phyloP scores from a whole-genome alignment of 352 stramenopile genomes.

The Thalassiosira hispida region DNA sequence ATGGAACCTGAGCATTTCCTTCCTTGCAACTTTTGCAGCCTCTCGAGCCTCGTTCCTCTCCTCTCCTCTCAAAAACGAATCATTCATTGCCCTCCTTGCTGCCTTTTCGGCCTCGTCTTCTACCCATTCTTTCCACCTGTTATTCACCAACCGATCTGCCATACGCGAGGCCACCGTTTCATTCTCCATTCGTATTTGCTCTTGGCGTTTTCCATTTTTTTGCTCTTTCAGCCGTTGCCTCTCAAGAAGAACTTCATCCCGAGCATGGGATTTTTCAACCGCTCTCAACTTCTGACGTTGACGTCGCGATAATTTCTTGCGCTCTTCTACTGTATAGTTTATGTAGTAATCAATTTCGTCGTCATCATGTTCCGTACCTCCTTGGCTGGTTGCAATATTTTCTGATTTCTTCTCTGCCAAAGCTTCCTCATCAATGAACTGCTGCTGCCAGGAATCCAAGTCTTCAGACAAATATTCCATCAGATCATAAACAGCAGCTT shows the following conservation, averaged over 20 bases:
- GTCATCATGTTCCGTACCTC: conserved; percentile 29
- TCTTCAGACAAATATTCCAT: conserved; percentile 60
- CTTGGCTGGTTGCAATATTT: conserved; percentile 41
- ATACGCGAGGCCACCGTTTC: conserved; percentile 30
- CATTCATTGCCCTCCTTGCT: conserved; percentile 66
- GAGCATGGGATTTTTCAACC: conserved; percentile 66
- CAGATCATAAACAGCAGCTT: conserved; percentile 62
- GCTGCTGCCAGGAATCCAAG: conserved; percentile 61
- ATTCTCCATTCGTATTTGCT: conserved; percentile 48
- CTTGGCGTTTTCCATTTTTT: conserved; percentile 40
- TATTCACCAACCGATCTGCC: conserved; percentile 53
- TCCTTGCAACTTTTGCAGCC: conserved; percentile 52
- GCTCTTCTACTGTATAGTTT: conserved; percentile 41
- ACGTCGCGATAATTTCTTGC: conserved; percentile 58
- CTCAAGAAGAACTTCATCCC: conserved; percentile 49
- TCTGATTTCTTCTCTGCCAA: conserved; percentile 65
- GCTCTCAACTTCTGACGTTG: conserved; percentile 65
- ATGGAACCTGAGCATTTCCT: conserved; percentile 51
- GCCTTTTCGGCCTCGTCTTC: conserved; percentile 63
- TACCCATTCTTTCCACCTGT: conserved; percentile 61
- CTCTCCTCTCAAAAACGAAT: conserved; percentile 67
- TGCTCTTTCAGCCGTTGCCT: conserved; percentile 55
- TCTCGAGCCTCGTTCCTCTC: conserved; percentile 44
- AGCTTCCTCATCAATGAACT: conserved; percentile 66
- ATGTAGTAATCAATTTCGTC: conserved; percentile 49